Evolutionary conservation across 441 rosid species (phyloP), one percentile per base, ranked within the genome.

Genomic region (Pelargonium myrrhifolium): DNA sequence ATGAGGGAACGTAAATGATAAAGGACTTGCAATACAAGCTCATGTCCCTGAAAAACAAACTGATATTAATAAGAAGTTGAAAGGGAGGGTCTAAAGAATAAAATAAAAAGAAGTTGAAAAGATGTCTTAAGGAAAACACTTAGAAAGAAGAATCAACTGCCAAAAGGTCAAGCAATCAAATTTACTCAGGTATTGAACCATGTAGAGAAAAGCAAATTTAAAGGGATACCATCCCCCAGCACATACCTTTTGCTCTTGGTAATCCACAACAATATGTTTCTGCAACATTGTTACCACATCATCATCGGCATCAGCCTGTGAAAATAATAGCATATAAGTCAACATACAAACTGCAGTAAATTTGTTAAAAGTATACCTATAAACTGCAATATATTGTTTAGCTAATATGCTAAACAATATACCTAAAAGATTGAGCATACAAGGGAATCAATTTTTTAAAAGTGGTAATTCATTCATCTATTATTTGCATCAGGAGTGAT

Each of bases 231-330:
- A 53, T 51, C 22, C n/a, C 42, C 39, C 4, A 71, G 69, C 53
- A 73, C 71, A 62, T 85, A 96, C 99, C 98, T 90, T 93, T 62
- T 87, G 88, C 56, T 80, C 87, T 74, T 64, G 89, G 76, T 89
- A 92, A 77, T 88, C 95, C 74, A 67, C 84, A 71, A 85, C 69
- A 45, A 96, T 81, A 75, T 87, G 93, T 70, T 85, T 87, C 77
- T 85, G 90, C 74, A 96, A 83, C 87, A 88, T 78, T 71, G 51
- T 55, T 68, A 84, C 75, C 66, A 93, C 75, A 71, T 85, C 96
- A 80, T 87, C 87, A 78, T 84, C 94, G 67, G 88, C 87, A 78
- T 86, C 89, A 72, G 86, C 86, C 99, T 96, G 89, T 68, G 79
- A 75, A 68, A 61, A 73, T 15, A n/a, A 10, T n/a, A 62, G 7